Conservation (phyloP, 1,139 yeast species). For the Geotrichum cucujoidarum region DNA sequence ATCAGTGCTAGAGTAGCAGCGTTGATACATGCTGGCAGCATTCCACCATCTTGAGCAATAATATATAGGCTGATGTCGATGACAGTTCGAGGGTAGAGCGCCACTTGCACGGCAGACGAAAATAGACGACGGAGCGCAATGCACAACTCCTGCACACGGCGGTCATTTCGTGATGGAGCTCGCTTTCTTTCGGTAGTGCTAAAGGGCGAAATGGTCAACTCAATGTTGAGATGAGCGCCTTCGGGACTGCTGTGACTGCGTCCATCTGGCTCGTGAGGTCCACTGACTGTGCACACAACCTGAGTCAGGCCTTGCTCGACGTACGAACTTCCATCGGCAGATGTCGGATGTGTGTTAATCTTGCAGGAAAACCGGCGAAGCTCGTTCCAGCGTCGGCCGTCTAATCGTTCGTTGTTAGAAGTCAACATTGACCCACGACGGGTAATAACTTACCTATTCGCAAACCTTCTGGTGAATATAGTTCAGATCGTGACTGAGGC, state of each 20-base stretch:
- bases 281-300: constrained; percentile 77
- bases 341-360: constrained; percentile 79
- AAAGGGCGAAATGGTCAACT: constrained; percentile 69
- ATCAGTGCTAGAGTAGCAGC: constrained; percentile 86
- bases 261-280: constrained; percentile 78
- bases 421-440: not conserved
- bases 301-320: constrained; percentile 92
- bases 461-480: constrained; percentile 91
- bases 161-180: constrained; percentile 29
- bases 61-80: constrained; percentile 72
- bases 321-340: constrained; percentile 89
- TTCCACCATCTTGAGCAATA: constrained; percentile 85
- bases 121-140: constrained; percentile 74
- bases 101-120: constrained; percentile 68
- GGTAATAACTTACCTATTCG: constrained; percentile 42
- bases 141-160: constrained; percentile 67
- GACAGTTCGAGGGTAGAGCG: constrained; percentile 76
- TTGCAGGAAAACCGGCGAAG: constrained; percentile 74
- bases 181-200: constrained; percentile 72
- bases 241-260: constrained; percentile 41
- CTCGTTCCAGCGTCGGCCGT: constrained; percentile 95
- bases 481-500: constrained; percentile 57
- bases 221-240: constrained; percentile 57
- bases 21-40: constrained; percentile 73
- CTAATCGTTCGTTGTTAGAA: constrained; percentile 35